These are phyloP conservation scores for Lactarius sp. DNA, from an alignment of 768 basidiomycete genomes.

Conservation along the genomic window DNA sequence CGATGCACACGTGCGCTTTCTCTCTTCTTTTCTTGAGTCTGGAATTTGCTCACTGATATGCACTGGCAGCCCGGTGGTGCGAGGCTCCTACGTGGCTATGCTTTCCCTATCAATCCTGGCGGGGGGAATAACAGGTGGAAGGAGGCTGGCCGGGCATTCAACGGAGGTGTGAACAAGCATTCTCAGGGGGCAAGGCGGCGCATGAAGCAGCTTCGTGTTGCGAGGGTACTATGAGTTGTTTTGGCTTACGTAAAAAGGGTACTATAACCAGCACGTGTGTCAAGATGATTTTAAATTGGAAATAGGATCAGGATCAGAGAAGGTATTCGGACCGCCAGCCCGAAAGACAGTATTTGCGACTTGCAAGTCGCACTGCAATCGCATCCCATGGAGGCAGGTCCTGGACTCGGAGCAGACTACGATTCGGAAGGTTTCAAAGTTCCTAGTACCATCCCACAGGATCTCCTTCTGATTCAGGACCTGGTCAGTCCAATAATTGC, in stretches of 20 bases:
- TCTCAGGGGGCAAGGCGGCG: conserved; percentile 50
- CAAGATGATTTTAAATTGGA: too few species aligned
- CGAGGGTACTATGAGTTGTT: conserved; percentile 32
- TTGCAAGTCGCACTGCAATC: too few species aligned
- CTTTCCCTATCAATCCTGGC: conserved; percentile 30
- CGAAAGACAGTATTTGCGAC: background rate
- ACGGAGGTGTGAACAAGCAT: conserved; percentile 70
- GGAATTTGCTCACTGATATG: background rate
- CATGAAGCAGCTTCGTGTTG: conserved; percentile 47
- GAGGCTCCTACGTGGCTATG: conserved; percentile 47
- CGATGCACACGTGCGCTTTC: conserved; percentile 57
- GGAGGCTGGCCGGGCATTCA: conserved; percentile 61
- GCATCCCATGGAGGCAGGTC: background rate
- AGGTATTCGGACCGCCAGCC: background rate
- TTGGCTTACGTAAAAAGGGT: background rate
- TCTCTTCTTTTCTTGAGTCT: background rate
- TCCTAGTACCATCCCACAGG: conserved; percentile 62
- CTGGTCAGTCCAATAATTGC: conserved; percentile 42
- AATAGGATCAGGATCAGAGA: too few species aligned
- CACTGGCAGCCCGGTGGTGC: conserved; percentile 71
- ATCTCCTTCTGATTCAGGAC: conserved; percentile 68
- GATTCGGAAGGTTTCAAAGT: conserved; percentile 43
- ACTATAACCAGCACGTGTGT: background rate
- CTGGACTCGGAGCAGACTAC: background rate
- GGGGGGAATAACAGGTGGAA: conserved; percentile 27